Evolutionary conservation across 139 green algal species (phyloP), one percentile per base, ranked within the genome.

Genomic region (Monoraphidium neglectum): DNA sequence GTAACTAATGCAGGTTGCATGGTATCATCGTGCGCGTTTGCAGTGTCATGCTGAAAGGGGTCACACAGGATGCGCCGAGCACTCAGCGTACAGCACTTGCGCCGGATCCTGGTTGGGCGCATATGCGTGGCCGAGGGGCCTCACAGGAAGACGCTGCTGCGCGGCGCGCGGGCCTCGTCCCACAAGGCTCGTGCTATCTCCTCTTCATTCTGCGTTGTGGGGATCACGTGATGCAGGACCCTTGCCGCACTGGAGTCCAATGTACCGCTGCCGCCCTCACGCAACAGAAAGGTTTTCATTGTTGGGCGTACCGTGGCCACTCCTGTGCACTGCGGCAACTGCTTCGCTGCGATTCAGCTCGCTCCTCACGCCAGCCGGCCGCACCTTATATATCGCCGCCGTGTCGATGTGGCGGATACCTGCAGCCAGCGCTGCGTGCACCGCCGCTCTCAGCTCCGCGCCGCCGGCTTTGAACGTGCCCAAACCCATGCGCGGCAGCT

Each of bases 361-460:
- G 28, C n/a, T 54, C 68, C 37, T 68, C 49, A 26, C 8, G 12
- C 38, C 21, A 6, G 35, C n/a, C 63, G 37, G 0, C 13, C 47
- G 21, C 30, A 92, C 87, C 79, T 90, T 93, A 63, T 94, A 94
- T 3, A 92, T 88, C 0, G 76, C 76, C 23, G 91, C 91, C 16
- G 91, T 96, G 76, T 96, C 91, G 21, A 96, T 89, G 71, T 94
- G 90, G 0, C 72, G 53, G 21, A 92, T 84, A 8, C 86, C 87
- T 12, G 28, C 16, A 0, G 80, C 21, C 35, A 92, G 66, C 1
- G 90, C 90, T 18, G 77, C 72, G 5, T 32, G n/a, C 8, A 95
- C 81, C 1, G 87, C 81, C 2, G 2, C 30, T 8, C 64, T 60
- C 3, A 90, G 73, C 4, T 78, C 68, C 1, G 82, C 43, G 33